Percentiles rank a stretch among this genome's conserved stretches.
Conservation (phyloP, 371 early-diverging fungal genomes). For the Paraphysoderma sedebokerense region DNA sequence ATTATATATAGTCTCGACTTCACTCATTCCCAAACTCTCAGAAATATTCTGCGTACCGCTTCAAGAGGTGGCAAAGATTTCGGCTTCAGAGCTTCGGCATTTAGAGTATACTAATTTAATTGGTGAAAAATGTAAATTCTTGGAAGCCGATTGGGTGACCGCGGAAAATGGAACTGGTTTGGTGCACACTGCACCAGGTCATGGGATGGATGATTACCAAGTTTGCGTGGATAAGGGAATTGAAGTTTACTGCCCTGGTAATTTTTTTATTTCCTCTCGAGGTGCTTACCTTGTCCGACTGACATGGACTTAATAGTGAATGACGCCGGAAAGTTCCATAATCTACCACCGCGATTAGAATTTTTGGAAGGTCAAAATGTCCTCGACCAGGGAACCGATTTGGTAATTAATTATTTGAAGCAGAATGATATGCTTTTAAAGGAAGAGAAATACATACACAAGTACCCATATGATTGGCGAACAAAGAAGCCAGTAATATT, state of each 20-base stretch:
- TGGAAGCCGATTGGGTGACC: constrained; percentile 59
- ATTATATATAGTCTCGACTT: not conserved
- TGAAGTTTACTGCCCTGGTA: constrained; percentile 32
- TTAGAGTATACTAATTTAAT: not conserved
- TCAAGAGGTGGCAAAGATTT: no score
- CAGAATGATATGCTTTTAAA: constrained; percentile 12
- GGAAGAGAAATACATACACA: constrained; percentile 34
- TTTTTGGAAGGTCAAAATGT: constrained; percentile 42
- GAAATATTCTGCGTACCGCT: no score
- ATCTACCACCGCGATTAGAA: constrained; percentile 39
- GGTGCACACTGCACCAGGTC: constrained; percentile 90
- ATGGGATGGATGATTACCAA: constrained; percentile 90
- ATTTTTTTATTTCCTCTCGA: not conserved
- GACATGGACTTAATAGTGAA: constrained; percentile 33
- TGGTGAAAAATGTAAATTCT: constrained; percentile 21
- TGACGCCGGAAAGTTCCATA: constrained; percentile 63
- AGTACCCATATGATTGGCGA: constrained; percentile 85
- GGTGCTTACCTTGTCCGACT: not conserved
- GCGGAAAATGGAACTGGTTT: constrained; percentile 69
- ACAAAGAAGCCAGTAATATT: constrained; percentile 52
- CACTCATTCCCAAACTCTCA: not conserved
- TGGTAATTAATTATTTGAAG: constrained; percentile 36
- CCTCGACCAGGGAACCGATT: constrained; percentile 36
- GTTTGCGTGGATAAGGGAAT: constrained; percentile 41
- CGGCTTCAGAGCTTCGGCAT: no score